These are phyloP conservation scores for Fusarium sp. DNA, from an alignment of 2,329 filamentous ascomycete species.

Conservation along the genomic window DNA sequence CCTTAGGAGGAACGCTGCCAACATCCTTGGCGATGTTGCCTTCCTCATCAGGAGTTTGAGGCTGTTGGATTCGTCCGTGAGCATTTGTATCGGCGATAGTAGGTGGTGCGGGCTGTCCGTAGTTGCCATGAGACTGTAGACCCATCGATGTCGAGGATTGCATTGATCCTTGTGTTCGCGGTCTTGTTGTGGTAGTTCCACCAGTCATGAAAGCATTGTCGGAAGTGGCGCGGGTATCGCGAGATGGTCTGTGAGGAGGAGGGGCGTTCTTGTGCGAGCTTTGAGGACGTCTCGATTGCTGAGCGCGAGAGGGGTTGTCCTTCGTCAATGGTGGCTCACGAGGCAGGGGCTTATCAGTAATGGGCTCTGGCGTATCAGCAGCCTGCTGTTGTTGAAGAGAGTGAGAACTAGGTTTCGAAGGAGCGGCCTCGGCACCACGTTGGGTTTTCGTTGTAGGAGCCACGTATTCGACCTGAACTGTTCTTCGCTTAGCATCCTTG, in stretches of 20 bases:
- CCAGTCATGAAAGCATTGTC: slow-evolving; percentile 59
- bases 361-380: slow-evolving; percentile 50
- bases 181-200: slow-evolving; percentile 64
- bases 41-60: slow-evolving; percentile 70
- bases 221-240: slow-evolving; percentile 53
- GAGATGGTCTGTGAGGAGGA: slow-evolving; percentile 44
- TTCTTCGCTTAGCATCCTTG: slow-evolving; percentile 90
- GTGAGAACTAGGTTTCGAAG: slow-evolving; percentile 43
- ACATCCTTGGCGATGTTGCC: slow-evolving; percentile 72
- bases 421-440: slow-evolving; percentile 64
- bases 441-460: slow-evolving; percentile 88
- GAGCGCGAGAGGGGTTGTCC: slow-evolving; percentile 56
- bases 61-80: slow-evolving; percentile 90
- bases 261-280: slow-evolving; percentile 58
- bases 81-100: slow-evolving; percentile 89
- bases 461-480: slow-evolving; percentile 97
- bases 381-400: slow-evolving; percentile 58
- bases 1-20: slow-evolving; percentile 69
- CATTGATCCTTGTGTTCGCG: slow-evolving; percentile 85
- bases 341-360: slow-evolving; percentile 69
- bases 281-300: slow-evolving; percentile 57
- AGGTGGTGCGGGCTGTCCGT: slow-evolving; percentile 89
- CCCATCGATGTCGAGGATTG: slow-evolving; percentile 76
- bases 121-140: slow-evolving; percentile 70
- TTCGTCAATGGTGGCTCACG: slow-evolving; percentile 64